phyloP scores from a whole-genome alignment of 208 protist species.

The Wallacemonas sp. region DNA sequence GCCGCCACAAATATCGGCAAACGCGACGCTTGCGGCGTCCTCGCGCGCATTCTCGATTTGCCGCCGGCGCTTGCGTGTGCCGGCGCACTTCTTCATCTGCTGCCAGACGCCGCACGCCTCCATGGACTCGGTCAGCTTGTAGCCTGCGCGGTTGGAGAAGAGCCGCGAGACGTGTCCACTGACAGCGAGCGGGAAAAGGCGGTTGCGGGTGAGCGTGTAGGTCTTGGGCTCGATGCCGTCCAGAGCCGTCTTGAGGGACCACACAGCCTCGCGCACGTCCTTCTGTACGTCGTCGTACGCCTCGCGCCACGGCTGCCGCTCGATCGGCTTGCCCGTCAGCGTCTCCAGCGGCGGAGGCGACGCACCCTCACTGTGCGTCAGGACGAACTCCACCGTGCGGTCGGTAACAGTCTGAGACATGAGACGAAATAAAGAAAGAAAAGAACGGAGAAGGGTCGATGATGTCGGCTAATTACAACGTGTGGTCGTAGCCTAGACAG shows the following conservation, averaged over 20 bases:
- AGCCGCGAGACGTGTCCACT: conserved; percentile 31
- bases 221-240: conserved; percentile 38
- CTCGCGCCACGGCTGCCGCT: conserved; percentile 63
- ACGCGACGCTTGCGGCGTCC: conserved; percentile 34
- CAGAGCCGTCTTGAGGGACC: conserved; percentile 62
- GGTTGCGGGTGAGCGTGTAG: conserved; percentile 61
- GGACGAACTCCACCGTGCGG: conserved; percentile 70
- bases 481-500: too few relatives aligned
- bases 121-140: conserved; percentile 91
- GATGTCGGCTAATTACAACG: too few relatives aligned
- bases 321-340: conserved; percentile 28
- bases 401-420: conserved; percentile 52
- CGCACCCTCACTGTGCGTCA: conserved; percentile 36
- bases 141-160: conserved; percentile 89
- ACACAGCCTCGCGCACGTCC: conserved; percentile 44
- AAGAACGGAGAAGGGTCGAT: too few relatives aligned
- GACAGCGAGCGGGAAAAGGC: conserved; percentile 70
- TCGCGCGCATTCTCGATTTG: background rate
- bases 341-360: conserved; percentile 37
- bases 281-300: conserved; percentile 70
- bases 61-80: conserved; percentile 23
- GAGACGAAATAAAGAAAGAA: too few relatives aligned
- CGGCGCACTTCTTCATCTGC: conserved; percentile 27
- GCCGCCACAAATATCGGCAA: conserved; percentile 90
- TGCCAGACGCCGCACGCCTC: conserved; percentile 73